Conservation (phyloP, 306 rosid species). For the Cucumis cinereus region DNA sequence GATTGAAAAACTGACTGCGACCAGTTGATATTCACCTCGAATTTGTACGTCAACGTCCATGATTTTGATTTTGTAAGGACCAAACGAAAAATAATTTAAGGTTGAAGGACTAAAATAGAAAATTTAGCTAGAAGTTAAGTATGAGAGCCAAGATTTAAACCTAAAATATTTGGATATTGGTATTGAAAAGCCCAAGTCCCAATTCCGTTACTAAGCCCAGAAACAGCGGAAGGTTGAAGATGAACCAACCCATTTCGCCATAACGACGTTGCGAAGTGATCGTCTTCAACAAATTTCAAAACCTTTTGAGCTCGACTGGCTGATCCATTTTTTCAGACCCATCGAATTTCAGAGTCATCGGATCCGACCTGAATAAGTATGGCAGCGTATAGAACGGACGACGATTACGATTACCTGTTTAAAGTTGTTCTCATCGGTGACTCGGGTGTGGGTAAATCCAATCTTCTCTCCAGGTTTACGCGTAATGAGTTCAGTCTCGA, state of each 20-base stretch:
- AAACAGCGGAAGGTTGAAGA: neutral
- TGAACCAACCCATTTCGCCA: neutral
- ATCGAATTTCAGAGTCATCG: neutral
- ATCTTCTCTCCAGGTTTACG: constrained; percentile 44
- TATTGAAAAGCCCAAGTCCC: neutral
- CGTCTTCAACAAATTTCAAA: constrained; percentile 5
- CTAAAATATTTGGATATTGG: too few relatives aligned
- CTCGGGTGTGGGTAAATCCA: constrained; percentile 48
- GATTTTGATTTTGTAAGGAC: neutral
- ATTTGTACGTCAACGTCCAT: too few relatives aligned
- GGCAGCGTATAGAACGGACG: constrained; percentile 34
- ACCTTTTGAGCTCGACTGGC: neutral
- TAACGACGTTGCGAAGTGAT: constrained; percentile 4
- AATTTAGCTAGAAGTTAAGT: too few relatives aligned
- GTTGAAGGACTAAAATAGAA: neutral
- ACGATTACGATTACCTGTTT: constrained; percentile 49
- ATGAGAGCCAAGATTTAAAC: too few relatives aligned
- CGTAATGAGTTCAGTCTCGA: constrained; percentile 44
- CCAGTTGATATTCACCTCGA: too few relatives aligned
- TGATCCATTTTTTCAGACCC: constrained; percentile 6
- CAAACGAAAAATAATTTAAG: too few relatives aligned
- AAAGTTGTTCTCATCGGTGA: constrained; percentile 47
- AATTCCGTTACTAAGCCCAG: neutral
- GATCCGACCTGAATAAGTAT: neutral
- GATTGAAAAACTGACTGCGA: too few relatives aligned